phyloP scores from a whole-genome alignment of 176 grass and related monocot genomes.

The Ensete glaucum region DNA sequence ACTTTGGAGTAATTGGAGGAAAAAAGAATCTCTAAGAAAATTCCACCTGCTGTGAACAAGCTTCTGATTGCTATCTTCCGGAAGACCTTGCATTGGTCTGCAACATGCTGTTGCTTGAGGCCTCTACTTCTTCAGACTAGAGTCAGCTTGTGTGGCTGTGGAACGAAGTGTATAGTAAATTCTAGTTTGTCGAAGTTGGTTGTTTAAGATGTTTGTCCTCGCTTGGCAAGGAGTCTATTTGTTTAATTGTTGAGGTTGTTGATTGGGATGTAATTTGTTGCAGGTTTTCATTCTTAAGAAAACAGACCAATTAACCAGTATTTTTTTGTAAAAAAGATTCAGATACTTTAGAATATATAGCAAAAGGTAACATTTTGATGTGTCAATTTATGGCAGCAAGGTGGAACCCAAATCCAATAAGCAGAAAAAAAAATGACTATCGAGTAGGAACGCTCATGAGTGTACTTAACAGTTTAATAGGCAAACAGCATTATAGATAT shows the following conservation, averaged over 20 bases:
- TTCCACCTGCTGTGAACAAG: background rate
- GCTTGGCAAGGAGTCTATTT: background rate
- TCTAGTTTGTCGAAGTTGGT: background rate
- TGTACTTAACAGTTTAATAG: background rate
- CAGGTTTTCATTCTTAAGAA: background rate
- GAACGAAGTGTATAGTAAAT: too few species aligned
- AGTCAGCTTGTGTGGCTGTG: too few species aligned
- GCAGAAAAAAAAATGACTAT: background rate
- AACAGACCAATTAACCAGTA: background rate
- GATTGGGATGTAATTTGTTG: background rate
- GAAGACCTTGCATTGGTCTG: background rate
- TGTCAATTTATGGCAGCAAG: background rate
- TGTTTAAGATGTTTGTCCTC: background rate
- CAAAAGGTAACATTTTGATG: background rate
- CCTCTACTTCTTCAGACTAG: background rate
- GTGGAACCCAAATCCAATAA: background rate
- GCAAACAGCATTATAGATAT: background rate
- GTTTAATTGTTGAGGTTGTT: background rate
- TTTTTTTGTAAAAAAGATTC: background rate
- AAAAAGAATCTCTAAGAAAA: background rate
- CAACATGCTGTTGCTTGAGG: background rate
- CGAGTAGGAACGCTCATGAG: background rate
- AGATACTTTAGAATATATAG: background rate
- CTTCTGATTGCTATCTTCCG: background rate
- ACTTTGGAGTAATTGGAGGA: background rate